phyloP scores from a whole-genome alignment of 1,284 basidiomycete genomes.

The Fomitopsis pinicola region DNA sequence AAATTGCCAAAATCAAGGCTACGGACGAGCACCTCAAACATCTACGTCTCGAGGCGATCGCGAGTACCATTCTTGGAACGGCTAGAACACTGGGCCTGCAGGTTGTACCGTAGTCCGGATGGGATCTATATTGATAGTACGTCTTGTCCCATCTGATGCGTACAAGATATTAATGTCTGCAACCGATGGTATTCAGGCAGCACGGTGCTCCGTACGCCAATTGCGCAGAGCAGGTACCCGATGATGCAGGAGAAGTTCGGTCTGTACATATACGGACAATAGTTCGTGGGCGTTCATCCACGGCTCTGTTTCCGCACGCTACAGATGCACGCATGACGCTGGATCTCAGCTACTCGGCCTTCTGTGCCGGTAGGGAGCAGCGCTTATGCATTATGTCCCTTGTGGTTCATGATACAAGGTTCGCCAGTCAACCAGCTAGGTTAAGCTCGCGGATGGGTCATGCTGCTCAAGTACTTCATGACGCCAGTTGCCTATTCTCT shows the following conservation, averaged over 20 bases:
- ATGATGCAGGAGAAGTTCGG: conserved; percentile 1
- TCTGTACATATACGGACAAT: conserved; percentile 1
- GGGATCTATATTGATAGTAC: conserved; percentile 19
- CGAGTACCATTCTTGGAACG: conserved; percentile 83
- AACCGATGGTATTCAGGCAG: background rate
- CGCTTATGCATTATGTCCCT: conserved; percentile 5
- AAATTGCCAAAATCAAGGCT: conserved; percentile 97
- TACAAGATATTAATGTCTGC: conserved; percentile 1
- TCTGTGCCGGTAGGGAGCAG: conserved; percentile 1
- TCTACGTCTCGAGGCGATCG: conserved; percentile 80
- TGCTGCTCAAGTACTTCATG: conserved; percentile 21
- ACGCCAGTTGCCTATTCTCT: conserved; percentile 26
- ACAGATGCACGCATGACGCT: conserved; percentile 4
- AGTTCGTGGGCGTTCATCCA: background rate
- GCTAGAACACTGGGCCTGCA: conserved; percentile 83
- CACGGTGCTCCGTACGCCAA: background rate
- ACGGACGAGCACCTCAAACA: conserved; percentile 86
- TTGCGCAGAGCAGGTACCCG: background rate
- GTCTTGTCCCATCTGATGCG: conserved; percentile 16
- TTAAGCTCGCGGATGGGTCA: conserved; percentile 25
- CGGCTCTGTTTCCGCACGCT: background rate
- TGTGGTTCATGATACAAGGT: conserved; percentile 19
- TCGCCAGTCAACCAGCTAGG: conserved; percentile 15
- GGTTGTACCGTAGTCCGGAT: conserved; percentile 70
- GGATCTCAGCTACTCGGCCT: conserved; percentile 4